Percentiles rank a stretch among this genome's conserved stretches.
These are phyloP conservation scores for Aspergillus olivimuriae DNA, from an alignment of 495 filamentous ascomycete genomes.

Conservation along the genomic window DNA sequence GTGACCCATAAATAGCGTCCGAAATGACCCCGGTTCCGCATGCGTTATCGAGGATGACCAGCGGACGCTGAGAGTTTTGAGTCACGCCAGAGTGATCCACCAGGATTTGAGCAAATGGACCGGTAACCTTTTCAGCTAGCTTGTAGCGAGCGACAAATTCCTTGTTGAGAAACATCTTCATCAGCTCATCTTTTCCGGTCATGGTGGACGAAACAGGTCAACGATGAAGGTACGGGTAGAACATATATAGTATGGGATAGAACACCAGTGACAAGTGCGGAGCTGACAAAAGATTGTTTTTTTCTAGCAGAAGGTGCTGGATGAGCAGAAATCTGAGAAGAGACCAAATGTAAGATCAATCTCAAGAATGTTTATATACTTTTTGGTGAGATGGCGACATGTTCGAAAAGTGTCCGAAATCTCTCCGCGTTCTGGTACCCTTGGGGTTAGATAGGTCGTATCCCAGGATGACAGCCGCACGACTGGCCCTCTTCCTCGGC, in stretches of 20 bases:
- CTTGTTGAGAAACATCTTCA: conserved; percentile 20
- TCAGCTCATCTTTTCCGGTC: conserved; percentile 6
- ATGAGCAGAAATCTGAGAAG: neutral
- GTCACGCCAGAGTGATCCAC: conserved; percentile 25
- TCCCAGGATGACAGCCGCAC: too few relatives aligned
- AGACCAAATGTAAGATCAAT: neutral
- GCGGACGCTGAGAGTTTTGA: conserved; percentile 14
- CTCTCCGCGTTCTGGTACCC: neutral
- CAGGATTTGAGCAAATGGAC: conserved; percentile 21
- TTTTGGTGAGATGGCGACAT: neutral
- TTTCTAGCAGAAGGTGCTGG: too few relatives aligned
- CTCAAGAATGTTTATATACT: neutral
- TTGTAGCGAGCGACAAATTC: conserved; percentile 27
- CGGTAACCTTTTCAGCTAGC: conserved; percentile 27
- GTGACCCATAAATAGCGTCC: conserved; percentile 17
- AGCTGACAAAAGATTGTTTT: too few relatives aligned
- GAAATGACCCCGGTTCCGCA: conserved; percentile 39
- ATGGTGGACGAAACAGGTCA: conserved; percentile 10
- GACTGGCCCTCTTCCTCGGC: too few relatives aligned
- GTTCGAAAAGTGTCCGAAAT: conserved; percentile 25
- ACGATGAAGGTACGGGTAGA: too few relatives aligned
- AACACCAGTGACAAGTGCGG: too few relatives aligned
- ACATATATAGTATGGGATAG: too few relatives aligned
- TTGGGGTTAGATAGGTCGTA: neutral
- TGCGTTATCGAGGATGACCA: conserved; percentile 33